phyloP scores from a whole-genome alignment of 106 monocot genomes.

The Dendrobium officinale region DNA sequence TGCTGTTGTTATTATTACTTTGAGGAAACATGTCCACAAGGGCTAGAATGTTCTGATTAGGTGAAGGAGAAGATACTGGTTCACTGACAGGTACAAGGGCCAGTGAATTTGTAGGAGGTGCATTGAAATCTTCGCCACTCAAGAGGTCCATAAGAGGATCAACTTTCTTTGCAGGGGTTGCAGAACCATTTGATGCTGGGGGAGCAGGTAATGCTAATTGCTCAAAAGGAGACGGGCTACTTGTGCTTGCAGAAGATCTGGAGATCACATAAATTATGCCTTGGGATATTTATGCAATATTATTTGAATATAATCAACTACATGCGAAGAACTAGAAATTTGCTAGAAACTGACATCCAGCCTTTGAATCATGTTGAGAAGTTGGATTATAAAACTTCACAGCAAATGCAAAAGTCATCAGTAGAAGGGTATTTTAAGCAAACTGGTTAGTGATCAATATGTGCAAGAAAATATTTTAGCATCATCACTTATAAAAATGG shows the following conservation, averaged over 20 bases:
- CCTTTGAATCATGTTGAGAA: neutral
- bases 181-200: constrained; percentile 35
- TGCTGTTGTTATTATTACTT: constrained; percentile 27
- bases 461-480: too few species aligned
- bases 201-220: constrained; percentile 49
- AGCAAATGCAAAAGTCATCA: too few species aligned
- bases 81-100: constrained; percentile 66
- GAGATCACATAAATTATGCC: constrained; percentile 1
- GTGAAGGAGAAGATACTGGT: constrained; percentile 32
- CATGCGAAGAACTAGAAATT: neutral
- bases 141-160: constrained; percentile 59
- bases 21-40: constrained; percentile 80
- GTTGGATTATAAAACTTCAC: neutral
- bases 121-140: constrained; percentile 40
- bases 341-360: neutral
- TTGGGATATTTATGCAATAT: neutral
- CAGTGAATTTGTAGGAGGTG: constrained; percentile 38
- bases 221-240: constrained; percentile 34
- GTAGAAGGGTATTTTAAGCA: too few species aligned
- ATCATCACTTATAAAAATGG: too few species aligned
- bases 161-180: constrained; percentile 35
- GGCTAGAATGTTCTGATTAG: constrained; percentile 69
- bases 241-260: constrained; percentile 36
- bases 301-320: neutral
- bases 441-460: neutral